Evolutionary conservation across 371 early-diverging fungal genomes (phyloP), one percentile per base, ranked within the genome.

Genomic region (Rhizomucor miehei): DNA sequence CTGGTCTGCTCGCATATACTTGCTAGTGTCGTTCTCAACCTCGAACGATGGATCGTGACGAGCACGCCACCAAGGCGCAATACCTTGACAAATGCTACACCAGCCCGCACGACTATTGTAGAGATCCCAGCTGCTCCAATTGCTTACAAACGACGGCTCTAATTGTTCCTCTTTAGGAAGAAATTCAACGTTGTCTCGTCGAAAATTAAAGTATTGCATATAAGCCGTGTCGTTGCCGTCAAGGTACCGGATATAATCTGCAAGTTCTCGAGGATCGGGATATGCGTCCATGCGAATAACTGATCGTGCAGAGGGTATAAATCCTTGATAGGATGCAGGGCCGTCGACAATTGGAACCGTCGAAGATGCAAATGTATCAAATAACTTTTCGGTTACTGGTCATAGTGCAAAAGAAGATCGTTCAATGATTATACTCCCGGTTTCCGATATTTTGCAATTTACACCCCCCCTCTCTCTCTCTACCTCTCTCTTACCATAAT

Each of bases 281-380:
- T 67, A 75, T 0, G 65, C 67, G 48, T 75, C 75, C 69, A 71
- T 63, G 17, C 66, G 59, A 34, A 75, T 65, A 3, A 56, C 66
- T 16, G 75, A 58, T 19, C 62, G 58, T 5, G 54, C 48, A 2
- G 58, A 61, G 3, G 72, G 75, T 19, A 71, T 51, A 48, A 61
- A 75, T n/a, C 63, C 64, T 3, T 56, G 56, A 40, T 75, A 75
- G 3, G 44, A 55, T 8, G 50, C 8, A 8, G 75, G 75, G 1
- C 68, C 68, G 35, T 68, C 68, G 2, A 68, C 65, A 14, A 68
- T 61, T 5, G 68, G 68, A 0, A 68, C 64, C 1, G 66, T 52
- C 17, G 62, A 56, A 24, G 43, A 23, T 4, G 34, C 19, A 19
- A 66, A 53, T 14, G 75, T 68, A 41, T 74, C 71, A 40, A 57